These are phyloP conservation scores for Macrophomina pseudophaseolina DNA, from an alignment of 2,329 filamentous ascomycete species.

Conservation along the genomic window DNA sequence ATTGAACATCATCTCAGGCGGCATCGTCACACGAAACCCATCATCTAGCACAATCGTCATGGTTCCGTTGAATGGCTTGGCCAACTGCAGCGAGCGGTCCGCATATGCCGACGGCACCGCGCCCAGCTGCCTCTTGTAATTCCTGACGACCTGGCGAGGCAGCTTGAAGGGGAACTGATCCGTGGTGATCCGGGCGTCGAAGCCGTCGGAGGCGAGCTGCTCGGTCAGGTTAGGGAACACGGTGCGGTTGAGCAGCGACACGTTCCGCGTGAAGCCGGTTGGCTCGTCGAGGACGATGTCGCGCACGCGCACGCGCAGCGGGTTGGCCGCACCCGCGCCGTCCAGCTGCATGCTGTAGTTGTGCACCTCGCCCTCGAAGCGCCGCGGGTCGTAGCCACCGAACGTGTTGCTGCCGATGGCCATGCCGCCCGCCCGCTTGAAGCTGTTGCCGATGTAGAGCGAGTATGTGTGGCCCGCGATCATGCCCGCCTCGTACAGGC, in stretches of 20 bases:
- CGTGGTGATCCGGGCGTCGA: conserved; percentile 50
- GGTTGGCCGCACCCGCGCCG: conserved; percentile 33
- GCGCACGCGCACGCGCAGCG: conserved; percentile 47
- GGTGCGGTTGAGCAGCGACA: conserved; percentile 42
- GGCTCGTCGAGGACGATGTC: conserved; percentile 45
- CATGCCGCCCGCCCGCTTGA: conserved; percentile 46
- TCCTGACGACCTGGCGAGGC: conserved; percentile 47
- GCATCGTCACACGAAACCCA: conserved; percentile 48
- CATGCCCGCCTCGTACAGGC: conserved; percentile 40
- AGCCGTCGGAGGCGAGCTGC: conserved; percentile 32
- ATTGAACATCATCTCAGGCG: conserved; percentile 45
- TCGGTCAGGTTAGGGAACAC: conserved; percentile 41
- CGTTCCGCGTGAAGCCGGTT: conserved; percentile 34
- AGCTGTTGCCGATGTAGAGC: conserved; percentile 50
- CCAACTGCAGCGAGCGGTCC: conserved; percentile 45
- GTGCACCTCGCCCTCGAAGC: conserved; percentile 45
- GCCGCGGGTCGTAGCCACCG: conserved; percentile 51
- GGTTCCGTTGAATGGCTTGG: conserved; percentile 44
- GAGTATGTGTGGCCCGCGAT: conserved; percentile 50
- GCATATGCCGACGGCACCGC: conserved; percentile 38
- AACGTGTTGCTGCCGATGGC: conserved; percentile 51
- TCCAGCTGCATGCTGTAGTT: conserved; percentile 39
- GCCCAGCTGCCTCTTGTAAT: conserved; percentile 44
- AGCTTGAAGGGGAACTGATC: conserved; percentile 50
- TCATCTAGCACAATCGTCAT: conserved; percentile 48